phyloP scores from a whole-genome alignment of 2,329 filamentous ascomycete genomes.

The Colletotrichum cereale region DNA sequence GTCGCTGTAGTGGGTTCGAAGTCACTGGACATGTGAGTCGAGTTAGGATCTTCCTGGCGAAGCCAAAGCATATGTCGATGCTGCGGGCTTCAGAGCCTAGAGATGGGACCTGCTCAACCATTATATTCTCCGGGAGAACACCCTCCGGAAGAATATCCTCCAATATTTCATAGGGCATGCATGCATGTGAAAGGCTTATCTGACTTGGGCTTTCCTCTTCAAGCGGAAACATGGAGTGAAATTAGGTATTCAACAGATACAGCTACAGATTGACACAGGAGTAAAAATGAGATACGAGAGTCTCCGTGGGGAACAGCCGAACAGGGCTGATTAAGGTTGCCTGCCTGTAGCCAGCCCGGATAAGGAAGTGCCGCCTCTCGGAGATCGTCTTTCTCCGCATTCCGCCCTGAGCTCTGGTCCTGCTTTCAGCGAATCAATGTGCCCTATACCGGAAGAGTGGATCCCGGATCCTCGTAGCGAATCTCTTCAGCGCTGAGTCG shows the following conservation, averaged over 20 bases:
- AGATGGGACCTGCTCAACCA: too few relatives aligned
- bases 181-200: neutral
- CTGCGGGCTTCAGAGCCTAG: too few relatives aligned
- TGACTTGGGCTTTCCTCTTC: neutral
- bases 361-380: constrained; percentile 1
- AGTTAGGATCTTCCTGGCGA: too few relatives aligned
- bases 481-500: constrained; percentile 31
- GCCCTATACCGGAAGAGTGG: neutral
- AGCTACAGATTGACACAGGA: neutral
- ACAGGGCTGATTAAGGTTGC: constrained; percentile 28
- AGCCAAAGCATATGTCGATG: too few relatives aligned
- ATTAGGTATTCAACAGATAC: neutral
- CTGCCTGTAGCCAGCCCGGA: neutral
- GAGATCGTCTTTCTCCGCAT: constrained; percentile 35
- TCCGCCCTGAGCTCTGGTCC: neutral
- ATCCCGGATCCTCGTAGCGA: constrained; percentile 9
- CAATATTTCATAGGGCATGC: neutral
- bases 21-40: too few relatives aligned
- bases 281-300: neutral
- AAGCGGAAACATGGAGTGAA: neutral
- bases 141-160: too few relatives aligned
- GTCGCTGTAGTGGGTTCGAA: too few relatives aligned
- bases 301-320: neutral
- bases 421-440: constrained; percentile 17
- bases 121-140: too few relatives aligned